A percentile compares a stretch with the other conserved stretches of the same genome.
phyloP scores from a whole-genome alignment of 352 stramenopile genomes.

The Halophytophthora polymorphica region DNA sequence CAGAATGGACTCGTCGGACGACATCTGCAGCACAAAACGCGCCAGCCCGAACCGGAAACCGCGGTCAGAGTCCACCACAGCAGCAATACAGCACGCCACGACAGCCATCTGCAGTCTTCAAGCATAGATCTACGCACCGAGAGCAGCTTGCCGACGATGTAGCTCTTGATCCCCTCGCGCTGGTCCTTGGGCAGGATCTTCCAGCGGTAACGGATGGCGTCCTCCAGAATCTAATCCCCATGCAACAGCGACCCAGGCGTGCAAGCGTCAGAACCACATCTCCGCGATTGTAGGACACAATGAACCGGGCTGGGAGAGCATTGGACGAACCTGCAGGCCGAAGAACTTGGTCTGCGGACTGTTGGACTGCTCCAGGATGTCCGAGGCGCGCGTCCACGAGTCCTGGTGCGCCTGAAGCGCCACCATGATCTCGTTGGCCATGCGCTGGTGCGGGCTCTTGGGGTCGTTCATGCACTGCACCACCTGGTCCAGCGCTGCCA shows the following conservation, averaged over 20 bases:
- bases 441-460: slow-evolving; percentile 89
- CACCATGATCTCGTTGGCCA: slow-evolving; percentile 94
- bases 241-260: not conserved
- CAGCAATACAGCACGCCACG: slow-evolving; percentile 28
- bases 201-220: slow-evolving; percentile 97
- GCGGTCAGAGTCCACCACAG: not conserved
- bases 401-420: slow-evolving; percentile 92
- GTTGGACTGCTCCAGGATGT: slow-evolving; percentile 95
- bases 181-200: slow-evolving; percentile 96
- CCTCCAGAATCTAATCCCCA: slow-evolving; percentile 91
- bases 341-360: slow-evolving; percentile 92
- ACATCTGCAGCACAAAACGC: slow-evolving; percentile 52
- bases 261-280: slow-evolving; percentile 1
- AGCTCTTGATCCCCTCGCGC: slow-evolving; percentile 98
- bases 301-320: not conserved
- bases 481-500: slow-evolving; percentile 95
- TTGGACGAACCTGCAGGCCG: slow-evolving; percentile 69
- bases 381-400: slow-evolving; percentile 91
- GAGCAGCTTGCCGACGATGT: slow-evolving; percentile 97
- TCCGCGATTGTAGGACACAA: not conserved
- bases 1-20: slow-evolving; percentile 86
- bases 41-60: not conserved
- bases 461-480: slow-evolving; percentile 96
- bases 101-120: slow-evolving; percentile 92
- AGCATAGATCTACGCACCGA: slow-evolving; percentile 42